Base-by-base conservation (phyloP, 768 basidiomycete genomes). In the Lactifluus volemus region DNA sequence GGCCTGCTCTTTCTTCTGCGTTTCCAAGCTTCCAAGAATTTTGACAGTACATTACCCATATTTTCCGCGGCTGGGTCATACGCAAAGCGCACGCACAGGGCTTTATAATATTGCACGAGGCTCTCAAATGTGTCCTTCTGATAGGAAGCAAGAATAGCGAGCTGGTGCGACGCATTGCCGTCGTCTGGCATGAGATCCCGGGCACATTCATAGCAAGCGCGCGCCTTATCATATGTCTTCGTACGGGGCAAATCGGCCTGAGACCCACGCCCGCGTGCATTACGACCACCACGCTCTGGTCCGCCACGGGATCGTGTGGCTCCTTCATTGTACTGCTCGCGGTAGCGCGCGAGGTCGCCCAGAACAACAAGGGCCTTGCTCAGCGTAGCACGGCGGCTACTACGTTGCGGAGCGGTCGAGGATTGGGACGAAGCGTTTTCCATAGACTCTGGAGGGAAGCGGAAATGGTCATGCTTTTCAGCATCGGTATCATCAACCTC, bases 121-220 rank as follows among this genome's bases (percentile, higher is more conserved):
- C 90, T 86, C 36, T 77, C 74, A 68, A 96, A 93, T n/a, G 81
- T 77, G 73, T 98, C 92, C 63, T 81, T 80, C 67, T 87, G 79
- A 71, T 97, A 95, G 5, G 87, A 84, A 2, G 92, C 82, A 36
- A 98, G 81, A 61, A 98, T 95, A 4, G 96, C 97, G 19, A 98
- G 84, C 72, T 98, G 97, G 71, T 98, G 96, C 19, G 89, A 96
- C 0, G 97, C 83, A 68, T 98, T 95, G 65, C 96, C 97, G 65
- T 96, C 91, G 58, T 87, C 79, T 0, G 97, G 96, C 6, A 89
- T 76, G 9, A 99, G 78, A 34, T 85, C 69, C 44, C 88, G 80
- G 2, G 97, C 95, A 63, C 91, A 88, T 51, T 90, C 85, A 72
- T 98, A 99, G 70, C 85, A 91, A 53, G 82, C 81, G 17, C 83